These are phyloP conservation scores for Salmacisia buchloeana DNA, from an alignment of 1,284 basidiomycete species.

Conservation along the genomic window DNA sequence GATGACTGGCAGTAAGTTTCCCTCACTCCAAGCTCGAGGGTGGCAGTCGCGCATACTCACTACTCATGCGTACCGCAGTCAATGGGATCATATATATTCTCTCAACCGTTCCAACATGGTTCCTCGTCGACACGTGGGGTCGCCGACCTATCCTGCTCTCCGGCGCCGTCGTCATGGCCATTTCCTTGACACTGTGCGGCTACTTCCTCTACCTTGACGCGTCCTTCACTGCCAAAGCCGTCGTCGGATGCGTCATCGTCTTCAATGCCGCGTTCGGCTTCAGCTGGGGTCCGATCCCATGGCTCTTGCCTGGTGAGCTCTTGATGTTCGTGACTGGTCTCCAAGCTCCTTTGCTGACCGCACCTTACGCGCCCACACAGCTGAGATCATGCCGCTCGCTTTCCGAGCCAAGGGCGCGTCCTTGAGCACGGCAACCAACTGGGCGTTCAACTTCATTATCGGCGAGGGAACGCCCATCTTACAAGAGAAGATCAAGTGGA, in stretches of 20 bases:
- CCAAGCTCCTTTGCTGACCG: neutral
- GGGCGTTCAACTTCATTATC: constrained; percentile 66
- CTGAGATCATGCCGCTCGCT: constrained; percentile 62
- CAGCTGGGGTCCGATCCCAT: constrained; percentile 66
- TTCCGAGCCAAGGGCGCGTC: constrained; percentile 69
- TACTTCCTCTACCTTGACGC: constrained; percentile 87
- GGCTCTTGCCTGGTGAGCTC: constrained; percentile 63
- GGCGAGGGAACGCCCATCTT: constrained; percentile 82
- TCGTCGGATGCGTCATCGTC: constrained; percentile 79
- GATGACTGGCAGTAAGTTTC: constrained; percentile 85
- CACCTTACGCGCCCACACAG: constrained; percentile 13
- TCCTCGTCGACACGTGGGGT: constrained; percentile 86
- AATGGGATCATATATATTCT: constrained; percentile 63
- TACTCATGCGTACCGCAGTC: constrained; percentile 13
- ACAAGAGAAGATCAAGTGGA: constrained; percentile 85
- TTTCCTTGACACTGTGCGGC: constrained; percentile 70
- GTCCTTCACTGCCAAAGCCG: constrained; percentile 66
- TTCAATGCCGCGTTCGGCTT: constrained; percentile 87
- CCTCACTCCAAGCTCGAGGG: neutral
- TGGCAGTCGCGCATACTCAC: neutral
- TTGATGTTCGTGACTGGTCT: constrained; percentile 57
- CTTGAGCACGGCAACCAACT: constrained; percentile 31
- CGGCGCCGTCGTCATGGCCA: constrained; percentile 73
- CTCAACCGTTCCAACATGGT: constrained; percentile 65
- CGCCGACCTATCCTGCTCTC: constrained; percentile 82